phyloP scores from a whole-genome alignment of 1,139 yeast species.

The Taphrina wiesneri region DNA sequence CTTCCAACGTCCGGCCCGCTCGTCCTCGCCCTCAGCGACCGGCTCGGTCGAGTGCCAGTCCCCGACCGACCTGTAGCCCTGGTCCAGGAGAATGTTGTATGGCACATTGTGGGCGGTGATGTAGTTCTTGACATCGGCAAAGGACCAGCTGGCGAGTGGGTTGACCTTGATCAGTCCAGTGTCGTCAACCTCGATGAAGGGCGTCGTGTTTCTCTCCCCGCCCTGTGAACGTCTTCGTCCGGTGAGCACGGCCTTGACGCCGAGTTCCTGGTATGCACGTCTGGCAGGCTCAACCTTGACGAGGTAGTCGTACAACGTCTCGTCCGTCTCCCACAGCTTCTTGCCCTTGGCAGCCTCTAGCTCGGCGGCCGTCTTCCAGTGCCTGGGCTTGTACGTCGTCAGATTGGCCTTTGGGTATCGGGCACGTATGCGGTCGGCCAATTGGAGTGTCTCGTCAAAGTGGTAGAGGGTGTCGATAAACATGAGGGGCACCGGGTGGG shows the following conservation, averaged over 20 bases:
- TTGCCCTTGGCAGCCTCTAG: slow-evolving; percentile 71
- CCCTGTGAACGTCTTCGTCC: slow-evolving; percentile 94
- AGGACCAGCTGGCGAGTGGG: slow-evolving; percentile 84
- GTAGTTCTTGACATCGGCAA: slow-evolving; percentile 67
- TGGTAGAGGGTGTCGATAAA: slow-evolving; percentile 90
- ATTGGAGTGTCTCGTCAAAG: slow-evolving; percentile 85
- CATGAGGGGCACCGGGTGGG: slow-evolving; percentile 66
- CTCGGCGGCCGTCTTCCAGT: slow-evolving; percentile 59
- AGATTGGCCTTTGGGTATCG: slow-evolving; percentile 59
- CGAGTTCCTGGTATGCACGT: slow-evolving; percentile 72
- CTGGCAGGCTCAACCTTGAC: slow-evolving; percentile 93
- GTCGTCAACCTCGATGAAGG: slow-evolving; percentile 73
- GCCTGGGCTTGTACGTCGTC: slow-evolving; percentile 67
- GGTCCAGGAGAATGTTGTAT: slow-evolving; percentile 76
- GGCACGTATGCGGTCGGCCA: slow-evolving; percentile 59
- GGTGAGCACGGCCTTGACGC: slow-evolving; percentile 80
- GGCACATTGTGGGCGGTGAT: slow-evolving; percentile 74
- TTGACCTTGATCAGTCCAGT: slow-evolving; percentile 78
- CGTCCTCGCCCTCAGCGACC: slow-evolving; percentile 88
- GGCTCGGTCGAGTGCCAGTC: slow-evolving; percentile 96
- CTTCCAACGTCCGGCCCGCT: slow-evolving; percentile 95
- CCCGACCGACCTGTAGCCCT: slow-evolving; percentile 89
- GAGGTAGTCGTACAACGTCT: slow-evolving; percentile 74
- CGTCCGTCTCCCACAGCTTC: slow-evolving; percentile 79
- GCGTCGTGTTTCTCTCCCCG: slow-evolving; percentile 71